Evolutionary conservation across 225 moss, liverwort and hornwort genomes (phyloP), one percentile per base, ranked within the genome.

Genomic region (Anthoceros angustus): DNA sequence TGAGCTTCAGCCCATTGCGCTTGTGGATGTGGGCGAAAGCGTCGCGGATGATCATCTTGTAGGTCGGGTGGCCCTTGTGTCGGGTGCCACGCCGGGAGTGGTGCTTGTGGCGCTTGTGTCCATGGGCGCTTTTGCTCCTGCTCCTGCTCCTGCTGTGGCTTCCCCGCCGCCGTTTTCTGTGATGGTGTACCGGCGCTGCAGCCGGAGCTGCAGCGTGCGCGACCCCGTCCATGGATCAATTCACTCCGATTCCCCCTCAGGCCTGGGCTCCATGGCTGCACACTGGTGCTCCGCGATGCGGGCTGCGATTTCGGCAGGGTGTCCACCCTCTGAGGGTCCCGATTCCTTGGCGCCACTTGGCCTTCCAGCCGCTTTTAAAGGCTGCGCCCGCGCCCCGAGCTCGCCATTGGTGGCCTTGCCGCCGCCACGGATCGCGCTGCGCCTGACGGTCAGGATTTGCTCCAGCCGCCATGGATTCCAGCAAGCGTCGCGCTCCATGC

Each of bases 121-220:
- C 55, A 55, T 55, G 55, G 23, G 55, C 12, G n/a, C 55, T 55
- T 23, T 23, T 55, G 55, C 55, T 55, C 55, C 55, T 55, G 55
- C 55, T 55, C 55, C 55, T 55, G 55, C 55, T 55, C 8, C 14
- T 18, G 55, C 55, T 55, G 55, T 15, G 55, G 55, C 55, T 55
- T 7, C 55, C n/a, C 55, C 4, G 18, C 55, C 55, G 55, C 55
- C 55, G 18, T 23, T 23, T 55, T 23, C n/a, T 55, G 8, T 55
- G 55, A 23, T 55, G n/a, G n/a, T 55, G 55, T 12, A 20, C 55
- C 10, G 55, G 55, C 55, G 55, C 12, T 20, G 55, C 55, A 15
- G 55, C 55, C 55, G 55, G 55, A 55, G 55, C 55, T 55, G 55
- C 55, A 55, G 55, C 55, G 55, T 55, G 55, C 14, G 55, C 55